Conservation (phyloP, 805 yeast species). For the Saturnispora sekii region DNA sequence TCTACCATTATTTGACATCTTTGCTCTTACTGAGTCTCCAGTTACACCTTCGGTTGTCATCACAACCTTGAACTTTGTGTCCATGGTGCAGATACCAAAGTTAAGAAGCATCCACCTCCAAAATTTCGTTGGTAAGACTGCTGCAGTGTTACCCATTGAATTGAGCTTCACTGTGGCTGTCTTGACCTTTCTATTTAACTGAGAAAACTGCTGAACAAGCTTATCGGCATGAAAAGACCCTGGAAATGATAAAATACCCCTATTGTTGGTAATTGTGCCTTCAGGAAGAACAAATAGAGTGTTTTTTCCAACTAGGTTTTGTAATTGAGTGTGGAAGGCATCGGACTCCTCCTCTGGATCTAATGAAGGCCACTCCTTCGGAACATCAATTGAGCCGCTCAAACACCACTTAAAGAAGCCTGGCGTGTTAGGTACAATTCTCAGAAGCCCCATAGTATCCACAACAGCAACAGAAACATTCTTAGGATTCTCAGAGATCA, state of each 20-base stretch:
- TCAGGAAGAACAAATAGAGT: conserved; percentile 56
- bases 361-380: neutral
- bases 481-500: conserved; percentile 10
- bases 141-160: conserved; percentile 22
- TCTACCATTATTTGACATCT: conserved; percentile 36
- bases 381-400: conserved; percentile 7
- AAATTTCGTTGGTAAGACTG: too few relatives aligned
- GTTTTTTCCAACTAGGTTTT: conserved; percentile 11
- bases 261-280: conserved; percentile 82
- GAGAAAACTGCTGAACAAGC: conserved; percentile 8
- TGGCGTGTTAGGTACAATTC: neutral
- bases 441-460: conserved; percentile 10
- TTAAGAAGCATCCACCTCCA: neutral
- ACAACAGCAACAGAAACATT: conserved; percentile 16
- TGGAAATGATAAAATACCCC: conserved; percentile 55
- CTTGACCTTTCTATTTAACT: conserved; percentile 25
- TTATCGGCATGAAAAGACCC: conserved; percentile 15
- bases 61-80: conserved; percentile 17
- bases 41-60: conserved; percentile 11
- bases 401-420: conserved; percentile 10
- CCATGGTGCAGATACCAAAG: conserved; percentile 11
- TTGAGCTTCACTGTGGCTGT: conserved; percentile 26
- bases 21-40: conserved; percentile 15
- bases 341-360: conserved; percentile 5
- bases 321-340: neutral